Percentiles rank a stretch among this genome's conserved stretches.
Conservation (phyloP, 2,329 filamentous ascomycete species). For the Fusarium duplospermum region DNA sequence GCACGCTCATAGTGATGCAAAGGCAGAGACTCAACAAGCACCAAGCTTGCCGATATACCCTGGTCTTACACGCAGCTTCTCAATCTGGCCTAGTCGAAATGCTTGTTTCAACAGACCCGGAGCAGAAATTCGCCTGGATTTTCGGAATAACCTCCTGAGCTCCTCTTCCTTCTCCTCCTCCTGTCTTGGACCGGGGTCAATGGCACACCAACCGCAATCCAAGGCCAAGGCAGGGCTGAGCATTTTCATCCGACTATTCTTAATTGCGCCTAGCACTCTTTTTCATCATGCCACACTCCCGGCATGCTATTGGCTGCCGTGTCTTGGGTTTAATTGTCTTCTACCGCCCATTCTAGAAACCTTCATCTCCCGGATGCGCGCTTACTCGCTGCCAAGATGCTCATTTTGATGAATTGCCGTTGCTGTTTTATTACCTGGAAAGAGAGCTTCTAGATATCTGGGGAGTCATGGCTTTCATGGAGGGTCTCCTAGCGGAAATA, state of each 20-base stretch:
- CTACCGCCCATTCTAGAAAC: slow-evolving; percentile 42
- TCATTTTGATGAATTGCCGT: slow-evolving; percentile 8
- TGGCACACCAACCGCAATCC: background rate
- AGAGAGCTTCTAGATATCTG: background rate
- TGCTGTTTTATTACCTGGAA: background rate
- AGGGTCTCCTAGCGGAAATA: slow-evolving; percentile 23
- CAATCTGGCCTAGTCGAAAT: slow-evolving; percentile 21
- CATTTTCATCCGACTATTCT: slow-evolving; percentile 17
- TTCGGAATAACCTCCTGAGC: slow-evolving; percentile 3
- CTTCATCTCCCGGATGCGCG: slow-evolving; percentile 36
- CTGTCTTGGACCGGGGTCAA: slow-evolving; percentile 3
- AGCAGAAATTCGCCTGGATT: background rate
- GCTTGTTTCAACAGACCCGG: slow-evolving; percentile 5
- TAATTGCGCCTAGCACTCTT: slow-evolving; percentile 17
- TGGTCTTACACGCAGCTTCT: slow-evolving; percentile 3
- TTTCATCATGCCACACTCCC: slow-evolving; percentile 8
- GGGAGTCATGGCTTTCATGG: slow-evolving; percentile 1
- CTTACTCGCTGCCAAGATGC: slow-evolving; percentile 14
- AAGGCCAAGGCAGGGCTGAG: slow-evolving; percentile 40
- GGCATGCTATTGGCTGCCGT: slow-evolving; percentile 27
- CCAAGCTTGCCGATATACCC: slow-evolving; percentile 9
- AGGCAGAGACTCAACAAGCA: background rate
- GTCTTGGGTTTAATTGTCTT: slow-evolving; percentile 24
- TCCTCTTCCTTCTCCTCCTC: background rate
- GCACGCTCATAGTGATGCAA: background rate